Conservation (phyloP, 2,329 filamentous ascomycete species). For the Aspergillus pseudoviridinutans region DNA sequence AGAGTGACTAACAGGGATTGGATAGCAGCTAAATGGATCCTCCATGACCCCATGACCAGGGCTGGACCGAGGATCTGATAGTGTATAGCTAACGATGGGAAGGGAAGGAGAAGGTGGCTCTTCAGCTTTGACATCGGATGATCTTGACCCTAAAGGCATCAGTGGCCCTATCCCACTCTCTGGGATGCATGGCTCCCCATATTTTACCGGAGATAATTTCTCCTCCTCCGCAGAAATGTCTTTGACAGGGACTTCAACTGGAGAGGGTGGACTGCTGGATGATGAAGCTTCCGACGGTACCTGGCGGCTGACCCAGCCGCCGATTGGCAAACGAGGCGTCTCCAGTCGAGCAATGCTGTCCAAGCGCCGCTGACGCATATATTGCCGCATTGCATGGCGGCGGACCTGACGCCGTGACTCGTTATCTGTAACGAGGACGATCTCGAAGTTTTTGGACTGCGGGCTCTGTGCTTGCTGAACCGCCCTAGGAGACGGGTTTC, state of each 20-base stretch:
- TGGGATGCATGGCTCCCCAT: slow-evolving; percentile 5
- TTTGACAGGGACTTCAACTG: slow-evolving; percentile 10
- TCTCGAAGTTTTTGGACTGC: slow-evolving; percentile 27
- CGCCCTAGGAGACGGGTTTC: slow-evolving; percentile 3
- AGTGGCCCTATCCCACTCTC: slow-evolving; percentile 4
- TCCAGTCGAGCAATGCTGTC: slow-evolving; percentile 31
- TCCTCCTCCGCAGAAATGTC: slow-evolving; percentile 2
- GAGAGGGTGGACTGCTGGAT: slow-evolving; percentile 6
- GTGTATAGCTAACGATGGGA: slow-evolving; percentile 2
- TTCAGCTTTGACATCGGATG: slow-evolving; percentile 13
- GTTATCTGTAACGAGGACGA: slow-evolving; percentile 30
- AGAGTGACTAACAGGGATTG: slow-evolving; percentile 19
- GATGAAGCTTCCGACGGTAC: background rate
- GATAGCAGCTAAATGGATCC: slow-evolving; percentile 28
- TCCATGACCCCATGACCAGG: slow-evolving; percentile 14
- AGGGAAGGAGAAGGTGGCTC: slow-evolving; percentile 4
- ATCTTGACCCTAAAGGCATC: slow-evolving; percentile 7
- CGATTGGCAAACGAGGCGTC: slow-evolving; percentile 23
- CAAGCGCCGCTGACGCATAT: slow-evolving; percentile 30
- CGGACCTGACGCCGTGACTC: slow-evolving; percentile 31
- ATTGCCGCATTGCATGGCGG: slow-evolving; percentile 35
- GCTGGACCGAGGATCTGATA: slow-evolving; percentile 11
- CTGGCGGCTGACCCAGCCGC: slow-evolving; percentile 20
- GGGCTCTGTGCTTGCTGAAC: slow-evolving; percentile 5
- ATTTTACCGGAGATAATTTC: slow-evolving; percentile 3